Conservation (phyloP, 2,329 filamentous ascomycete species). For the Cladosporium sp. region DNA sequence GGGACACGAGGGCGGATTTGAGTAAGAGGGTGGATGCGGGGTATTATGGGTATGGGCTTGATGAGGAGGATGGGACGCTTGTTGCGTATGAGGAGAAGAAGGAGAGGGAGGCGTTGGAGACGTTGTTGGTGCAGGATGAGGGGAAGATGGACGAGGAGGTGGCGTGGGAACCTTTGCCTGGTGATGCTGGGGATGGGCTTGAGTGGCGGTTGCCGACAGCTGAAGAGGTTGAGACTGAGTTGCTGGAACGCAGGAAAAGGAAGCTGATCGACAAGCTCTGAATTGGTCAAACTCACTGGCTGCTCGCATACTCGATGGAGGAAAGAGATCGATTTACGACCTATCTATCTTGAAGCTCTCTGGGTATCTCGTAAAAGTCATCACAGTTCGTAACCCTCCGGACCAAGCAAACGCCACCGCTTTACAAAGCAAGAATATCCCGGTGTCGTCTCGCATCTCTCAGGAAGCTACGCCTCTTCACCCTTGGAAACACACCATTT, state of each 20-base stretch:
- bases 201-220: slow-evolving; percentile 81
- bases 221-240: slow-evolving; percentile 91
- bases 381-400: slow-evolving; percentile 3
- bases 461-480: slow-evolving; percentile 1
- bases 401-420: slow-evolving; percentile 11
- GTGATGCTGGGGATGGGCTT: slow-evolving; percentile 79
- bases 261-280: slow-evolving; percentile 70
- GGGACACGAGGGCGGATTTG: slow-evolving; percentile 67
- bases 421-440: slow-evolving; percentile 3
- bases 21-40: slow-evolving; percentile 81
- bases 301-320: not conserved
- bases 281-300: not conserved
- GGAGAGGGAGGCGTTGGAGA: slow-evolving; percentile 77
- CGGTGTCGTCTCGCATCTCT: not conserved
- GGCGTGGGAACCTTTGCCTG: slow-evolving; percentile 80
- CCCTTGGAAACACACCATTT: slow-evolving; percentile 27
- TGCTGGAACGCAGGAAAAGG: slow-evolving; percentile 81
- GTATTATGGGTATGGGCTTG: slow-evolving; percentile 93
- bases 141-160: slow-evolving; percentile 39
- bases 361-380: slow-evolving; percentile 18
- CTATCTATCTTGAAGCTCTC: not conserved
- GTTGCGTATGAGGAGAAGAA: slow-evolving; percentile 78
- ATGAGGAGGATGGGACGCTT: slow-evolving; percentile 83
- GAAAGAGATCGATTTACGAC: not conserved
- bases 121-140: slow-evolving; percentile 60